These are phyloP conservation scores for Shiraia bambusicola DNA, from an alignment of 2,329 filamentous ascomycete species.

Conservation along the genomic window DNA sequence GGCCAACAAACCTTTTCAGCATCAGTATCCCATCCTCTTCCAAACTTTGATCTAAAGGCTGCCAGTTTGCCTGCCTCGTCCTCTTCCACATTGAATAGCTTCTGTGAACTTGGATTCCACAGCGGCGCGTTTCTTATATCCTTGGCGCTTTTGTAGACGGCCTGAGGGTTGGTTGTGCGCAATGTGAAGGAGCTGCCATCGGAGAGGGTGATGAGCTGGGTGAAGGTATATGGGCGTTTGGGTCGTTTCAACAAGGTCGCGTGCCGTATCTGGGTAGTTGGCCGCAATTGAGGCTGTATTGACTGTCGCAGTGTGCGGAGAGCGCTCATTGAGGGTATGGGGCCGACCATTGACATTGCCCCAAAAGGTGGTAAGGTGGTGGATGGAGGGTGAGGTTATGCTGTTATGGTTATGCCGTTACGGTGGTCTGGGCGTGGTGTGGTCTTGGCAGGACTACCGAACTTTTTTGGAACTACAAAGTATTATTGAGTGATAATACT, in stretches of 20 bases:
- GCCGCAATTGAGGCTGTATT: slow-evolving; percentile 21
- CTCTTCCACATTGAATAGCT: slow-evolving; percentile 83
- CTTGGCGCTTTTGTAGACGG: slow-evolving; percentile 66
- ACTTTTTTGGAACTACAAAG: slow-evolving; percentile 11
- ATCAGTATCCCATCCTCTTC: slow-evolving; percentile 72
- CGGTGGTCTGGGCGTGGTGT: not conserved
- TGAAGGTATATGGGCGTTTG: slow-evolving; percentile 93
- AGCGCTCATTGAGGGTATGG: slow-evolving; percentile 25
- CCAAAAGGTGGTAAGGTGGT: slow-evolving; percentile 24
- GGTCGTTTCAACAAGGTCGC: slow-evolving; percentile 85
- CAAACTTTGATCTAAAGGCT: slow-evolving; percentile 83
- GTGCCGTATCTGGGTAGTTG: slow-evolving; percentile 64
- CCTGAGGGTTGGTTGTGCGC: slow-evolving; percentile 71
- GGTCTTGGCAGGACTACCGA: slow-evolving; percentile 17
- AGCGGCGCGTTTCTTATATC: slow-evolving; percentile 86
- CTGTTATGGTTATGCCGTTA: too few species aligned
- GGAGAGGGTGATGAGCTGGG: slow-evolving; percentile 89
- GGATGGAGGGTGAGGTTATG: too few species aligned
- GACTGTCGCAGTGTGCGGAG: slow-evolving; percentile 34
- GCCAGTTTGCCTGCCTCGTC: slow-evolving; percentile 91
- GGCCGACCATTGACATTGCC: slow-evolving; percentile 9
- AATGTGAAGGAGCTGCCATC: slow-evolving; percentile 84
- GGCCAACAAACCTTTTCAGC: slow-evolving; percentile 15
- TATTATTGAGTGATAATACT: too few species aligned
- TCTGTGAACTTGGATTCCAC: slow-evolving; percentile 85